Conservation (phyloP, 2,329 filamentous ascomycete species). For the Penicillium sp. region DNA sequence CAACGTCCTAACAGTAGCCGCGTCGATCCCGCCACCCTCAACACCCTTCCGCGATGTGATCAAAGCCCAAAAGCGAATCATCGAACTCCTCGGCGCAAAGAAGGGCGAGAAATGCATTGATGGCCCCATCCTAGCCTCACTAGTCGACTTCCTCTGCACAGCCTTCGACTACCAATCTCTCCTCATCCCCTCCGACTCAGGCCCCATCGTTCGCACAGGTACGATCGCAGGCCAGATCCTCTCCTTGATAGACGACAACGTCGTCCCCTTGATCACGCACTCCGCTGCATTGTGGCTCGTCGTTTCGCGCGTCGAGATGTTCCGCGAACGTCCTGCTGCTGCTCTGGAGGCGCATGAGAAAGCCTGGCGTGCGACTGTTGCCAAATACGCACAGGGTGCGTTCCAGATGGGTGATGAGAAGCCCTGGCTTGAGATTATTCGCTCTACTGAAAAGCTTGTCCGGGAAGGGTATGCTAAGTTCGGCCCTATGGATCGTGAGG, state of each 20-base stretch:
- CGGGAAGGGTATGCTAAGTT: slow-evolving; percentile 72
- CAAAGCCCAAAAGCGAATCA: slow-evolving; percentile 66
- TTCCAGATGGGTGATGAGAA: slow-evolving; percentile 53
- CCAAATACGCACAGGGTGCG: slow-evolving; percentile 41
- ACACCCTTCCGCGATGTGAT: slow-evolving; percentile 67
- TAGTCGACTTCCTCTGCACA: slow-evolving; percentile 66
- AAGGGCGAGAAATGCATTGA: slow-evolving; percentile 76
- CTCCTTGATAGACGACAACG: slow-evolving; percentile 65
- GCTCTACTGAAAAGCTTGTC: slow-evolving; percentile 74
- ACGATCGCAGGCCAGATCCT: slow-evolving; percentile 51
- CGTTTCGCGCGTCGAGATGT: slow-evolving; percentile 65
- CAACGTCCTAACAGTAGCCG: slow-evolving; percentile 83
- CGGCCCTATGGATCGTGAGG: slow-evolving; percentile 55
- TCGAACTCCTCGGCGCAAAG: slow-evolving; percentile 62
- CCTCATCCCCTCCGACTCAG: slow-evolving; percentile 33
- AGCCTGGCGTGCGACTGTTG: slow-evolving; percentile 69
- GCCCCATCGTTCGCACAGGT: slow-evolving; percentile 48
- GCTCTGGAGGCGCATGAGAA: slow-evolving; percentile 83
- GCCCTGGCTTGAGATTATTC: slow-evolving; percentile 67
- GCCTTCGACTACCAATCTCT: slow-evolving; percentile 38
- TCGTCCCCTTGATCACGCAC: slow-evolving; percentile 79
- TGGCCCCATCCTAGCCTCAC: slow-evolving; percentile 61
- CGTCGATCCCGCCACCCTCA: slow-evolving; percentile 65
- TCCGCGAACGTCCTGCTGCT: slow-evolving; percentile 63
- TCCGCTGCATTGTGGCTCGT: slow-evolving; percentile 72